Evolutionary conservation across 2,329 filamentous ascomycete species (phyloP).

Genomic region (Talaromyces sp.): DNA sequence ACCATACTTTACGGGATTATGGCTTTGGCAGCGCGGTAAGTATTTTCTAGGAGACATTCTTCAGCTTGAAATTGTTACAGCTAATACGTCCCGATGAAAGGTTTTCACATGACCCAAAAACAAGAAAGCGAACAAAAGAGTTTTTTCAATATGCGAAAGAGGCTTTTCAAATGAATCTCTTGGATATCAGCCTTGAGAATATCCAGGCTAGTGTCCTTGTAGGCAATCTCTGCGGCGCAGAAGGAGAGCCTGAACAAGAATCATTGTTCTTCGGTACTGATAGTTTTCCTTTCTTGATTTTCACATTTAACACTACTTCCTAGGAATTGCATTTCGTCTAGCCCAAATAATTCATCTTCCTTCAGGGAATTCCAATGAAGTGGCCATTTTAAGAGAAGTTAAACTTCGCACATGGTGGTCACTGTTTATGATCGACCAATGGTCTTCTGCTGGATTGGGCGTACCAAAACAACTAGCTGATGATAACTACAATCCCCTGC

Average conservation of each 20-base stretch:
- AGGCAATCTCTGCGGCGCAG: not conserved
- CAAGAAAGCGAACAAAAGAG: not conserved
- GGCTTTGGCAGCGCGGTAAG: not conserved
- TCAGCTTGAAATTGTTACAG: not conserved
- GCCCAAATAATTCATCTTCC: not conserved
- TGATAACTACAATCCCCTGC: conserved; percentile 23
- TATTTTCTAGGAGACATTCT: not conserved
- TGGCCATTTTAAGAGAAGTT: not conserved
- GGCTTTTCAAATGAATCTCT: not conserved
- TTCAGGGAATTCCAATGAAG: not conserved
- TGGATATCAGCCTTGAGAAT: not conserved
- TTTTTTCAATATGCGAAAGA: not conserved
- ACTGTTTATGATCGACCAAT: conserved; percentile 38
- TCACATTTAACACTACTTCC: not conserved
- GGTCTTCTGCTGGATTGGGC: conserved; percentile 32
- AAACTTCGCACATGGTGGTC: conserved; percentile 31
- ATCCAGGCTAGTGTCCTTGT: not conserved
- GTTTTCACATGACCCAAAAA: not conserved
- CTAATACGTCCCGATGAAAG: not conserved
- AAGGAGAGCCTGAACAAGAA: not conserved
- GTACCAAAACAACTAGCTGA: conserved; percentile 27
- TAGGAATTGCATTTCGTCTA: not conserved
- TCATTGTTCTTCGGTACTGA: not conserved
- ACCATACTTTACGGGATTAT: not conserved
- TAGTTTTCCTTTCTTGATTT: not conserved